These are phyloP conservation scores for Calonectria pteridis DNA, from an alignment of 2,329 filamentous ascomycete species.

Conservation along the genomic window DNA sequence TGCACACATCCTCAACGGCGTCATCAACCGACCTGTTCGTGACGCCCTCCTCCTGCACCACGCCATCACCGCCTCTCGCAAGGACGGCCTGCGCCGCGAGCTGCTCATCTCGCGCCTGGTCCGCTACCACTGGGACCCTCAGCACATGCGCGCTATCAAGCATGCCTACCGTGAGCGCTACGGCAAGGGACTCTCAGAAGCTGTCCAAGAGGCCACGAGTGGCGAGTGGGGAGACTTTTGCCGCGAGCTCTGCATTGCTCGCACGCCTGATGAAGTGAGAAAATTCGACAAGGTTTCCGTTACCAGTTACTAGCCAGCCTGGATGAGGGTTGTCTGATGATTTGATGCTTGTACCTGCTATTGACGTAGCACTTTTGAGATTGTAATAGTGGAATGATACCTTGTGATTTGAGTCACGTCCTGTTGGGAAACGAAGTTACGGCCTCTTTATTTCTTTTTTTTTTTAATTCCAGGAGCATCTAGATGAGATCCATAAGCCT, in stretches of 20 bases:
- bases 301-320: slow-evolving; percentile 15
- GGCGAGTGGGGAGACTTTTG: slow-evolving; percentile 85
- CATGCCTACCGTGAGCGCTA: slow-evolving; percentile 84
- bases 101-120: slow-evolving; percentile 90
- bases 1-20: slow-evolving; percentile 94
- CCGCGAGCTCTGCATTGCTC: slow-evolving; percentile 73
- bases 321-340: background rate
- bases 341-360: background rate
- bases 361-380: slow-evolving; percentile 19
- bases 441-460: slow-evolving; percentile 19
- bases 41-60: slow-evolving; percentile 93
- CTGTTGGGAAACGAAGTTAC: slow-evolving; percentile 18
- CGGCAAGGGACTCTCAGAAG: slow-evolving; percentile 78
- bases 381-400: slow-evolving; percentile 11
- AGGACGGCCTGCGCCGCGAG: slow-evolving; percentile 82
- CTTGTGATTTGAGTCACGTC: background rate
- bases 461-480: slow-evolving; percentile 17
- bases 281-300: slow-evolving; percentile 58
- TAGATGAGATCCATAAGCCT: slow-evolving; percentile 19
- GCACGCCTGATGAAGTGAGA: slow-evolving; percentile 71
- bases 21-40: slow-evolving; percentile 94
- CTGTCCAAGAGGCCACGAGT: slow-evolving; percentile 81
- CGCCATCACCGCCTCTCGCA: slow-evolving; percentile 80
- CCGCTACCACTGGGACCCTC: slow-evolving; percentile 90
- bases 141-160: slow-evolving; percentile 85